These are phyloP conservation scores for Skeletonema marinoi DNA, from an alignment of 108 stramenopile species.

Conservation along the genomic window DNA sequence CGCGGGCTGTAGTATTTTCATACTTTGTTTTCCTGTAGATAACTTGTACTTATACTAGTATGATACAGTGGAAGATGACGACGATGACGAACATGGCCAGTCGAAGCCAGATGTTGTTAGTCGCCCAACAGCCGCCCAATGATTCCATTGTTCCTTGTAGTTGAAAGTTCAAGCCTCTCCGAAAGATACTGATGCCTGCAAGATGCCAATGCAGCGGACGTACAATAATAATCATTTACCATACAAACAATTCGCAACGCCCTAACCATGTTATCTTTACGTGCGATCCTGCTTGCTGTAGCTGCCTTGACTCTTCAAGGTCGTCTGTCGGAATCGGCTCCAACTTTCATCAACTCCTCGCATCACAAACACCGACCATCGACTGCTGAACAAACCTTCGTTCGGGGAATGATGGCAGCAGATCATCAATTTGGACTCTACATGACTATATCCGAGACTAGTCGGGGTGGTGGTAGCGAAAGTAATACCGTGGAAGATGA, in stretches of 20 bases:
- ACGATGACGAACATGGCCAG: no score
- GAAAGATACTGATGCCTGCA: no score
- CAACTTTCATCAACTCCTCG: background rate
- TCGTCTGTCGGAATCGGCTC: background rate
- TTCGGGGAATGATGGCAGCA: slow-evolving; percentile 46
- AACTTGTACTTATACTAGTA: no score
- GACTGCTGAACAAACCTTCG: slow-evolving; percentile 24
- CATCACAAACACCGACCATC: slow-evolving; percentile 5
- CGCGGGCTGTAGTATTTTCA: no score
- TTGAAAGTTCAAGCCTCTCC: no score
- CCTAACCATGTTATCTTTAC: background rate
- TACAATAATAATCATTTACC: no score
- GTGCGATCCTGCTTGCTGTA: background rate
- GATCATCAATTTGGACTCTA: slow-evolving; percentile 42
- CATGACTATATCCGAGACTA: slow-evolving; percentile 30
- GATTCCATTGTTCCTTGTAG: background rate
- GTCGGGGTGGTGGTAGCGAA: background rate
- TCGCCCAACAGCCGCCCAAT: background rate
- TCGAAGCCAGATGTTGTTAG: no score
- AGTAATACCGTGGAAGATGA: background rate
- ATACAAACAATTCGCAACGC: no score
- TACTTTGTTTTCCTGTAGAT: no score
- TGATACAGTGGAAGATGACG: no score
- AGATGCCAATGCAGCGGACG: no score
- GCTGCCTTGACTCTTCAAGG: background rate